These are phyloP conservation scores for Trichoderma polysporum DNA, from an alignment of 2,329 filamentous ascomycete genomes.

Conservation along the genomic window DNA sequence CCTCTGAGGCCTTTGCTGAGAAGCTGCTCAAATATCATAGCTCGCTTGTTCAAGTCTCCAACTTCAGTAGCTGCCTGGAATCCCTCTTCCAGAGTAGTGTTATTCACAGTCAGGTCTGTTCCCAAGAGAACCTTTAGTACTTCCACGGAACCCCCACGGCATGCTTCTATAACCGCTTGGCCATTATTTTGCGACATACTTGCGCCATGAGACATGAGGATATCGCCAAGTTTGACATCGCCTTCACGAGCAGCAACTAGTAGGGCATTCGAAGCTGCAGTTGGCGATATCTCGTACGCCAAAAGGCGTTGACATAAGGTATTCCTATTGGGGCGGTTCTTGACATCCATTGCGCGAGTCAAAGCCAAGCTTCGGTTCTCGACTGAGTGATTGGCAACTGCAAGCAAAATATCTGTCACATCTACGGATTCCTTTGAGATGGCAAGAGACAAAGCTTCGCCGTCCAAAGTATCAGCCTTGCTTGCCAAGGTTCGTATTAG, in stretches of 20 bases:
- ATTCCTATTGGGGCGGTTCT: constrained; percentile 41
- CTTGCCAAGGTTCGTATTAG: constrained; percentile 47
- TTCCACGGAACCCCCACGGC: constrained; percentile 49
- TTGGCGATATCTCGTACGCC: constrained; percentile 45
- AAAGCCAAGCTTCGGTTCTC: constrained; percentile 44
- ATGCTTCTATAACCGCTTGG: constrained; percentile 55
- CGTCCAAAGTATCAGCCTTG: constrained; percentile 51
- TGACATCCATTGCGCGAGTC: constrained; percentile 42
- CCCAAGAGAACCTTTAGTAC: constrained; percentile 52
- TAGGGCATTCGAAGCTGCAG: constrained; percentile 50
- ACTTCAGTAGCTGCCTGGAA: constrained; percentile 58
- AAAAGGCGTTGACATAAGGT: constrained; percentile 48
- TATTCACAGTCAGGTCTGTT: constrained; percentile 40
- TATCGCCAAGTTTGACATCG: constrained; percentile 50
- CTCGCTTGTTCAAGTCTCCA: constrained; percentile 48
- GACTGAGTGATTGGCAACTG: constrained; percentile 36
- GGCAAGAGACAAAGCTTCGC: constrained; percentile 48
- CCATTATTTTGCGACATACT: constrained; percentile 51
- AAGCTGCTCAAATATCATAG: constrained; percentile 51
- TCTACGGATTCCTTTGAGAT: constrained; percentile 47
- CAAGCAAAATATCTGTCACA: constrained; percentile 48
- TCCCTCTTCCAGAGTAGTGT: constrained; percentile 47
- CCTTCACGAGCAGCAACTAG: constrained; percentile 53
- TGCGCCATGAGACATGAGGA: constrained; percentile 53
- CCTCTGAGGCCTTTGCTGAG: constrained; percentile 51